Conservation (phyloP, 768 basidiomycete species). For the Collybia nuda region DNA sequence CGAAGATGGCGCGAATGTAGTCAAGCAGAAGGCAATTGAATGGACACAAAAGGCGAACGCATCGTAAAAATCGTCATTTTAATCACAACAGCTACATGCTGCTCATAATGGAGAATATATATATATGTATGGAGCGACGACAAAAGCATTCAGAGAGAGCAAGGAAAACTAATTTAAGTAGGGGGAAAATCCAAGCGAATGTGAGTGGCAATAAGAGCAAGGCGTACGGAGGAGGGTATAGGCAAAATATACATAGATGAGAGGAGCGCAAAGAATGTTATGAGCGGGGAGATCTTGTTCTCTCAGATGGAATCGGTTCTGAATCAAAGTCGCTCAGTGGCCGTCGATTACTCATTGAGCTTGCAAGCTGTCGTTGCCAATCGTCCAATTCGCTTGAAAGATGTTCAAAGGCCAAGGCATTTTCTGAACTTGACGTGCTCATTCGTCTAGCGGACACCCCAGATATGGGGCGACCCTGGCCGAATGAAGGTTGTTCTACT, state of each 20-base stretch:
- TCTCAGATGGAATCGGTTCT: constrained; percentile 50
- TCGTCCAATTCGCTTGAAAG: constrained; percentile 81
- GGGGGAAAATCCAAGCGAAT: constrained; percentile 56
- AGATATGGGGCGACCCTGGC: constrained; percentile 60
- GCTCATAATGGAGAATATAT: constrained; percentile 24
- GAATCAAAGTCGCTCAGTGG: constrained; percentile 74
- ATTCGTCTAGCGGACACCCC: constrained; percentile 54
- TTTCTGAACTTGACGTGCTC: constrained; percentile 83
- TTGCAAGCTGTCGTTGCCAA: constrained; percentile 84
- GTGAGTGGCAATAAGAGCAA: constrained; percentile 35
- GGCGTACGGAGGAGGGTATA: constrained; percentile 50
- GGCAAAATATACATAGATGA: constrained; percentile 40
- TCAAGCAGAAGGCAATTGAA: constrained; percentile 88
- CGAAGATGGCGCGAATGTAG: constrained; percentile 73
- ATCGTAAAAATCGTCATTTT: constrained; percentile 27
- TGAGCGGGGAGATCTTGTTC: constrained; percentile 59
- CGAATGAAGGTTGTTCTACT: constrained; percentile 77
- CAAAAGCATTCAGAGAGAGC: constrained; percentile 24
- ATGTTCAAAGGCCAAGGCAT: constrained; percentile 72
- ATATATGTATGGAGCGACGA: constrained; percentile 32
- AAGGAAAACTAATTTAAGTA: constrained; percentile 32
- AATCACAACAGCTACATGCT: constrained; percentile 24
- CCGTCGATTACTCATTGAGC: constrained; percentile 72
- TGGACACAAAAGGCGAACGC: constrained; percentile 76
- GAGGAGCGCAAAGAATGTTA: constrained; percentile 28